A percentile compares a stretch with the other conserved stretches of the same genome.
Evolutionary conservation across 2,329 filamentous ascomycete species (phyloP).

Genomic region (Aspergillus melleus): DNA sequence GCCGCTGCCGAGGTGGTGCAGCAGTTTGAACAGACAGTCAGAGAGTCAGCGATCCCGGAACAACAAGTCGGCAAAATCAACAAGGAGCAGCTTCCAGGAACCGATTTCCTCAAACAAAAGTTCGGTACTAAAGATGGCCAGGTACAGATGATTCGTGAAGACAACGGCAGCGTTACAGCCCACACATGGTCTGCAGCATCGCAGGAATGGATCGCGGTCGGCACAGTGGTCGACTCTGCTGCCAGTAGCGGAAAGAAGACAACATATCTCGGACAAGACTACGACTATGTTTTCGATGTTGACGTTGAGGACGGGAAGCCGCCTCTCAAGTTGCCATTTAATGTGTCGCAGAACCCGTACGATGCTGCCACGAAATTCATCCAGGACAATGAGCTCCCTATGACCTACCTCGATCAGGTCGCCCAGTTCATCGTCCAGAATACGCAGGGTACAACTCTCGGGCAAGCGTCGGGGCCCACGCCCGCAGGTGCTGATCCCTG

Average conservation of each 20-base stretch:
- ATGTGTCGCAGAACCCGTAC: constrained; percentile 88
- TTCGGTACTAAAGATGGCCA: constrained; percentile 95
- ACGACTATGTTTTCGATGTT: constrained; percentile 95
- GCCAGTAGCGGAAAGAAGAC: constrained; percentile 79
- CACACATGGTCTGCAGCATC: constrained; percentile 79
- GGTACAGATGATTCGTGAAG: constrained; percentile 84
- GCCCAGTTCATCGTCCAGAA: constrained; percentile 91
- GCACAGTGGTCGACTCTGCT: constrained; percentile 89
- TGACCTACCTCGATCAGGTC: constrained; percentile 86
- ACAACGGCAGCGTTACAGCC: constrained; percentile 77
- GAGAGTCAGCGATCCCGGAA: constrained; percentile 80
- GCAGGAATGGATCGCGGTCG: constrained; percentile 80
- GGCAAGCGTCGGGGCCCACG: constrained; percentile 52
- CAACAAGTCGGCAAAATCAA: constrained; percentile 82
- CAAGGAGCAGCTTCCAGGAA: constrained; percentile 86
- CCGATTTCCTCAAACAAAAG: constrained; percentile 79
- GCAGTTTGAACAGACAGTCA: constrained; percentile 79
- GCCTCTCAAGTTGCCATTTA: constrained; percentile 89
- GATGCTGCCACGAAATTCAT: constrained; percentile 90
- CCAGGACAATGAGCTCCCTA: constrained; percentile 80
- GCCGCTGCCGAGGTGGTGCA: constrained; percentile 68
- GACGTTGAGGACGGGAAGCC: constrained; percentile 95
- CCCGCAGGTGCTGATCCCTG: constrained; percentile 66
- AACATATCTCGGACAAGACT: constrained; percentile 78
- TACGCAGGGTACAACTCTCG: constrained; percentile 82